Base-by-base conservation (phyloP, 2,329 filamentous ascomycete species). In the Botrytis squamosa region DNA sequence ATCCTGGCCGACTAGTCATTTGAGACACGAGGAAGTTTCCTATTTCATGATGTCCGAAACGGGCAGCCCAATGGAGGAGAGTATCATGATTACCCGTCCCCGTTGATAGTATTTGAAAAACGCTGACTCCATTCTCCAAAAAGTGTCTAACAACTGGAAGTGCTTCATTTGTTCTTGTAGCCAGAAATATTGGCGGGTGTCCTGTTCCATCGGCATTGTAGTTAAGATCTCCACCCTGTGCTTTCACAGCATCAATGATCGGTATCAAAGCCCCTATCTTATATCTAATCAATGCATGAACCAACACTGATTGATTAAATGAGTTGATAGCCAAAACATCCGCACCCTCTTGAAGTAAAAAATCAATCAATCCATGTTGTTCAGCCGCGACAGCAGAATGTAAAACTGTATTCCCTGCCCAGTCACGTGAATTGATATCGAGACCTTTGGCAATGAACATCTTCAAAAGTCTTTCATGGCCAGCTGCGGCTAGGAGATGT, bases 341-440 rank as follows among this genome's bases (percentile, higher is more conserved):
- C 14, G 64, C 52, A 44, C 71, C 71, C 25, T 40, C 18, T 46
- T 46, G 29, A 22, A 68, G 22, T 18, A 72, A 49, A 59, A 69
- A 49, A 36, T 72, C 52, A 44, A 72, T n/a, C 14, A 33, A 22
- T 42, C 18, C 25, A 22, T 33, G 38, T 3, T 69, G 49, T 8
- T 65, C 71, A 7, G 40, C 55, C 2, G 38, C 64, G n/a, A 42
- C 64, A 12, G 71, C 71, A n/a, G 71, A 67, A 52, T 72, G 64
- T 12, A 72, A 55, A 8, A 69, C 49, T 2, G 71, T 69, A 60
- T 72, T 72, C 14, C 38, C 71, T 20, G 22, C 40, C 71, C 71
- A 72, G 55, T 72, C 71, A 72, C 49, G 71, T 67, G 71, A n/a
- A 42, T 69, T 40, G 7, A 69, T 25, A 40, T 72, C 64, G 10